Evolutionary conservation across 2,329 filamentous ascomycete genomes (phyloP).

Genomic region (Arthrinium phaeospermum): DNA sequence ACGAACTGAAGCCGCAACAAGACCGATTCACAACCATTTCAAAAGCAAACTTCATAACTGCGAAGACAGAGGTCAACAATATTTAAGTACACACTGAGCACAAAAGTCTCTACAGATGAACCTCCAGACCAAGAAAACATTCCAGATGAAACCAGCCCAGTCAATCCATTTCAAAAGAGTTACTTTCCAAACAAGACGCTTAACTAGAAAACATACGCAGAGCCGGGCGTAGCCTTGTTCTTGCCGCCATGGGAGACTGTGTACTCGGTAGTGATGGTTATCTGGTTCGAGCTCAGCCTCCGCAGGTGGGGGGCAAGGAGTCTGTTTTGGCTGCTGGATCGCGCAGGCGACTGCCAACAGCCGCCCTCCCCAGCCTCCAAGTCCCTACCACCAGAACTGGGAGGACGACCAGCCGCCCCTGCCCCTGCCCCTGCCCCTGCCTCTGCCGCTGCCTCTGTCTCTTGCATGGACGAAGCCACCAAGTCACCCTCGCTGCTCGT

Average conservation of each 20-base stretch:
- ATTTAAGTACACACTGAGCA: neutral
- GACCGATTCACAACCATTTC: no score
- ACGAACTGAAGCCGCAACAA: no score
- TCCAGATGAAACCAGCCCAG: neutral
- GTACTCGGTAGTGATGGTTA: conserved; percentile 31
- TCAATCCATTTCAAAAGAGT: neutral
- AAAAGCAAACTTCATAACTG: neutral
- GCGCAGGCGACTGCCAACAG: neutral
- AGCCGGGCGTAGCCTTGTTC: neutral
- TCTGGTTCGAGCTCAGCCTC: conserved; percentile 10
- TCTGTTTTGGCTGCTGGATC: neutral
- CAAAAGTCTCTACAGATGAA: neutral
- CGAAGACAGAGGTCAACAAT: neutral
- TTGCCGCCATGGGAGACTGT: conserved; percentile 20
- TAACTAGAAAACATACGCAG: neutral
- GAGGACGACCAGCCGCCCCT: neutral
- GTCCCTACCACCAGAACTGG: neutral
- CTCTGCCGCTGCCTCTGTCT: neutral
- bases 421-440: neutral
- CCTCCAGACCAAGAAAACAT: neutral
- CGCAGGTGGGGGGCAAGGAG: neutral
- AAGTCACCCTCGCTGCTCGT: conserved; percentile 19
- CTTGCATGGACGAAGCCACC: conserved; percentile 23
- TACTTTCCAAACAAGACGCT: neutral
- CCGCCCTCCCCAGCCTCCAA: neutral